phyloP scores from a whole-genome alignment of 768 basidiomycete genomes.

The Leccinum imitatum region DNA sequence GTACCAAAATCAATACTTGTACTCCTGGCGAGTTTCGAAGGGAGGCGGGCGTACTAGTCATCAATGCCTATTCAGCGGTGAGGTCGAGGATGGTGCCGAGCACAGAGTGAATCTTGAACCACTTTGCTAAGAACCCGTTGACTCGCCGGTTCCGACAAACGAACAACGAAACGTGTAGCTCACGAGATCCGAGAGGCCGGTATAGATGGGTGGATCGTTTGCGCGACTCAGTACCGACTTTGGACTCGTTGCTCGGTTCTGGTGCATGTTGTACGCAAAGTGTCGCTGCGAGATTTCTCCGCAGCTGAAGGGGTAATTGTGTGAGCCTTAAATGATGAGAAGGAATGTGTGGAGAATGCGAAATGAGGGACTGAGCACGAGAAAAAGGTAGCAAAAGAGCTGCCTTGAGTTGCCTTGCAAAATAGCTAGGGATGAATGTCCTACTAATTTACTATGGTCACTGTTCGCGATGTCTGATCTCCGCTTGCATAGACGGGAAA shows the following conservation, averaged over 20 bases:
- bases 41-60: constrained; percentile 68
- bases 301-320: not conserved
- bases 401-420: not conserved
- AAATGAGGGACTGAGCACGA: not conserved
- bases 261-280: not conserved
- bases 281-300: constrained; percentile 1
- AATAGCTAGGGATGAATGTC: no score
- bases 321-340: not conserved
- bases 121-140: constrained; percentile 88
- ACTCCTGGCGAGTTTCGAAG: constrained; percentile 68
- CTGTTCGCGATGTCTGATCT: no score
- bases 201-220: constrained; percentile 55
- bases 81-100: constrained; percentile 95
- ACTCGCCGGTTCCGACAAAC: constrained; percentile 29
- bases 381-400: constrained; percentile 9
- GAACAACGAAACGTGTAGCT: constrained; percentile 28
- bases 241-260: constrained; percentile 4
- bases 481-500: no score
- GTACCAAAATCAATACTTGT: constrained; percentile 82
- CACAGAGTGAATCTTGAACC: constrained; percentile 85
- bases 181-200: constrained; percentile 91
- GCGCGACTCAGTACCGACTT: constrained; percentile 1
- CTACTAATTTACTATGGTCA: no score
- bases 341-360: not conserved
- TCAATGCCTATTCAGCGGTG: constrained; percentile 91